A percentile compares a stretch with the other conserved stretches of the same genome.
These are phyloP conservation scores for Hymenotorrendiella dingleyae DNA, from an alignment of 2,329 filamentous ascomycete genomes.

Conservation along the genomic window DNA sequence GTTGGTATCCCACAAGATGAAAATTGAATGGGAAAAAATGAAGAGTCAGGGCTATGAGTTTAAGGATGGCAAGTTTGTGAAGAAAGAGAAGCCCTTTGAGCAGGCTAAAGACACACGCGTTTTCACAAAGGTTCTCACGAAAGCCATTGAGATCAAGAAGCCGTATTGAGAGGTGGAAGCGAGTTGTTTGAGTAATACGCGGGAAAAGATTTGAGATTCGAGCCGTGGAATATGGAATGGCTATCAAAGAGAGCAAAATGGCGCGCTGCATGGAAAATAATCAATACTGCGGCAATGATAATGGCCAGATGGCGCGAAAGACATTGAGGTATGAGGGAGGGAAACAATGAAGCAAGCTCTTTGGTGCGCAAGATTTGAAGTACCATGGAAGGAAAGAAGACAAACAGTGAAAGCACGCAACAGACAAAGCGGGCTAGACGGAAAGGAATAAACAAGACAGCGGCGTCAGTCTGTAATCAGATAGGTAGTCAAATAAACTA, in stretches of 20 bases:
- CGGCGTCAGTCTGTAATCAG: no score
- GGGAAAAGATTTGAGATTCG: not conserved
- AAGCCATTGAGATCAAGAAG: slow-evolving; percentile 1
- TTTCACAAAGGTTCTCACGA: no score
- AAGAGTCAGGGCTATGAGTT: slow-evolving; percentile 62
- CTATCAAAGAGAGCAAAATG: not conserved
- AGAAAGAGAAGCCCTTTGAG: not conserved
- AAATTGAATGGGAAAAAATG: slow-evolving; percentile 63
- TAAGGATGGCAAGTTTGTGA: slow-evolving; percentile 38
- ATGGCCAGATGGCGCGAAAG: no score
- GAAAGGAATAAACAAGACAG: no score
- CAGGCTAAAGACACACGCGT: not conserved
- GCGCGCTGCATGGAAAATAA: not conserved
- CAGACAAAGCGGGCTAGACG: no score
- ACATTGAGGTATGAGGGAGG: no score
- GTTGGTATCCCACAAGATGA: slow-evolving; percentile 66
- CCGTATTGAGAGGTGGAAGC: slow-evolving; percentile 4
- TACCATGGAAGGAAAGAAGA: no score
- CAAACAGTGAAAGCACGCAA: no score
- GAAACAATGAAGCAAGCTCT: no score
- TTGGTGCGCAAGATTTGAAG: no score
- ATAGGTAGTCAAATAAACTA: no score
- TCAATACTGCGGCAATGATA: no score
- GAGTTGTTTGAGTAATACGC: not conserved
- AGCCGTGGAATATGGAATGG: not conserved